These are phyloP conservation scores for Exsudoporus frostii DNA, from an alignment of 768 basidiomycete genomes.

Conservation along the genomic window DNA sequence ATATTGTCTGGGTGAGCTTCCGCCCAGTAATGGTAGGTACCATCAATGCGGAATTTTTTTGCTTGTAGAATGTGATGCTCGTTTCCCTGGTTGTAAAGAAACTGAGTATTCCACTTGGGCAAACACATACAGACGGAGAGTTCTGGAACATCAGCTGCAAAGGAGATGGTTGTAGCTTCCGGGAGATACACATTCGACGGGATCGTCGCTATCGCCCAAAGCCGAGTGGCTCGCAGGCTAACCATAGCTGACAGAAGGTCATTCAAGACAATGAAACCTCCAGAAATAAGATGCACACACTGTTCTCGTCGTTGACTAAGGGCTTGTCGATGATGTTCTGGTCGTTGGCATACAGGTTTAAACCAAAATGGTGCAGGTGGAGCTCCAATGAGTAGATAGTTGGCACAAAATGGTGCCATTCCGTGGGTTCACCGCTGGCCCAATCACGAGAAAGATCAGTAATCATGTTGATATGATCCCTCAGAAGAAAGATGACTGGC, in stretches of 20 bases:
- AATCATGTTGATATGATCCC: slow-evolving; percentile 94
- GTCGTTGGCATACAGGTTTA: slow-evolving; percentile 88
- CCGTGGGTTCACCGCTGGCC: slow-evolving; percentile 75
- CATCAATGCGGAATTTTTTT: slow-evolving; percentile 53
- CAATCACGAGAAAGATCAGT: slow-evolving; percentile 93
- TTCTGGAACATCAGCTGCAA: slow-evolving; percentile 59
- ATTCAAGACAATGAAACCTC: neutral
- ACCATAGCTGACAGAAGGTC: slow-evolving; percentile 58
- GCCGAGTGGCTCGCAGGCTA: slow-evolving; percentile 54
- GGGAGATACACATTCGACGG: slow-evolving; percentile 73
- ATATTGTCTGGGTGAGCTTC: slow-evolving; percentile 65
- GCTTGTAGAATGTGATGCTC: slow-evolving; percentile 63
- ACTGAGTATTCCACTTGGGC: slow-evolving; percentile 88
- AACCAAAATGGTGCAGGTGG: slow-evolving; percentile 67
- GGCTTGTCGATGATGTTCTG: slow-evolving; percentile 96
- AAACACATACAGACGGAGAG: slow-evolving; percentile 58
- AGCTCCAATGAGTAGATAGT: slow-evolving; percentile 72
- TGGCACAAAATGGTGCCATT: slow-evolving; percentile 82
- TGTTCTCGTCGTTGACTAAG: slow-evolving; percentile 76
- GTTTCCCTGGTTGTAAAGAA: slow-evolving; percentile 58
- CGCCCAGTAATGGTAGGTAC: slow-evolving; percentile 72
- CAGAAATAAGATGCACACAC: slow-evolving; percentile 37
- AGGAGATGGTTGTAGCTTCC: slow-evolving; percentile 61
- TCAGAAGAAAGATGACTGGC: slow-evolving; percentile 73
- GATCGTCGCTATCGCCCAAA: slow-evolving; percentile 53